These are phyloP conservation scores for Colletotrichum noveboracense DNA, from an alignment of 2,329 filamentous ascomycete genomes.

Conservation along the genomic window DNA sequence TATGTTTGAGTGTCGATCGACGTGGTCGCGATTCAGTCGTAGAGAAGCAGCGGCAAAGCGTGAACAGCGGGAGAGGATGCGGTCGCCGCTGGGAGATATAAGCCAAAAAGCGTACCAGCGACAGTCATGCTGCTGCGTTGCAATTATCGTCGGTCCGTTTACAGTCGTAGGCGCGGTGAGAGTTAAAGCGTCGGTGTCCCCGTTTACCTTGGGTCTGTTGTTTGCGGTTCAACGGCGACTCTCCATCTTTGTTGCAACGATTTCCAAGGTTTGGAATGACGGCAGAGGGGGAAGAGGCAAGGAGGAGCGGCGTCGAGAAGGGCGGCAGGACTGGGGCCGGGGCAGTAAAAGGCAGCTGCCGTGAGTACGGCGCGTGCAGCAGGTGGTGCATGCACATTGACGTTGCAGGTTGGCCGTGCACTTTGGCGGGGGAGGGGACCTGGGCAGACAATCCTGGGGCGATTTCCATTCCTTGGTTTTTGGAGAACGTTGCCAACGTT, in stretches of 20 bases:
- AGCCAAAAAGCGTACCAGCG: background rate
- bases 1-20: constrained; percentile 6
- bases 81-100: background rate
- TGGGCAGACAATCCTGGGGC: background rate
- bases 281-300: background rate
- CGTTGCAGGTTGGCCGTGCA: constrained; percentile 18
- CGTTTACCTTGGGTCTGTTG: background rate
- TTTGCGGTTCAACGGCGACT: constrained; percentile 3
- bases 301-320: background rate
- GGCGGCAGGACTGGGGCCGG: background rate
- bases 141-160: constrained; percentile 12
- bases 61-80: background rate
- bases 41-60: background rate
- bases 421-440: constrained; percentile 6
- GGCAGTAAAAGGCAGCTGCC: background rate
- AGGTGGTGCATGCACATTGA: constrained; percentile 18
- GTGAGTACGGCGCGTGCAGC: background rate
- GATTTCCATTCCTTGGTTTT: constrained; percentile 21
- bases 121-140: constrained; percentile 16
- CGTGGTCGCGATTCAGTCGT: constrained; percentile 12
- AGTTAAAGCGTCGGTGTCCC: constrained; percentile 1
- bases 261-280: constrained; percentile 20
- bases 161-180: background rate
- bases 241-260: constrained; percentile 9
- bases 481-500: constrained; percentile 13